Base-by-base conservation (phyloP, 768 basidiomycete genomes). In the Kwoniella shandongensis region DNA sequence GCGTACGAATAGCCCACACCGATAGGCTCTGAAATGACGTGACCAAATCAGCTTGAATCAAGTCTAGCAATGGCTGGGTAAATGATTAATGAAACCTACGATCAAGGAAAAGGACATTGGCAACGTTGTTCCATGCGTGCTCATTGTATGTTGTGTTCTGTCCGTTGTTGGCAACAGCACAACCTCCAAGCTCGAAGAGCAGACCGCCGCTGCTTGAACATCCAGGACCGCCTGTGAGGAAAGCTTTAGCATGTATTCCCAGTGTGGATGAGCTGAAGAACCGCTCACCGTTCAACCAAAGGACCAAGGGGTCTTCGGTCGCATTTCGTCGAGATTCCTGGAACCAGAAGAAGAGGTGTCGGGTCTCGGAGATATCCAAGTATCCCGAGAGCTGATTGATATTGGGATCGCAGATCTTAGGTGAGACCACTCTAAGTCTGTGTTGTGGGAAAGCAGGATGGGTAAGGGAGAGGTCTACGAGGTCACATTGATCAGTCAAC, bases 141-240 rank as follows among this genome's bases (percentile, higher is more conserved):
- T 84, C 82, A 78, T 99, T 97, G 71, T 66, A 58, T 11, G 73
- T 75, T 20, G 70, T 68, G 40, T 73, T 73, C 57, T 79, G 78
- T 30, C 91, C 90, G 1, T 85, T 80, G 40, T 89, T 78, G 17
- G 82, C 78, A 59, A 97, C 81, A 27, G 77, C 78, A 77, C 94
- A 97, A 0, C 94, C 92, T 0, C 94, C 94, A 20, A 94, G 85
- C 72, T 97, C 92, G 65, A 94, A 90, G 15, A 98, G 80, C 22
- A 96, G 82, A 10, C 93, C 93, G 0, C 89, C 88, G 10, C 86
- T 84, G 7, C 85, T 87, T 52, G 83, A 85, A 55, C 73, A 73
- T 15, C 74, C 65, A 26, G 77, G 65, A 12, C 68, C 68, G 23
- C 68, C 67, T 66, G 27, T 13, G n/a, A 39, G 22, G 42, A 61